Evolutionary conservation across 176 grass and related monocot genomes (phyloP).

Genomic region (Musa acuminata): DNA sequence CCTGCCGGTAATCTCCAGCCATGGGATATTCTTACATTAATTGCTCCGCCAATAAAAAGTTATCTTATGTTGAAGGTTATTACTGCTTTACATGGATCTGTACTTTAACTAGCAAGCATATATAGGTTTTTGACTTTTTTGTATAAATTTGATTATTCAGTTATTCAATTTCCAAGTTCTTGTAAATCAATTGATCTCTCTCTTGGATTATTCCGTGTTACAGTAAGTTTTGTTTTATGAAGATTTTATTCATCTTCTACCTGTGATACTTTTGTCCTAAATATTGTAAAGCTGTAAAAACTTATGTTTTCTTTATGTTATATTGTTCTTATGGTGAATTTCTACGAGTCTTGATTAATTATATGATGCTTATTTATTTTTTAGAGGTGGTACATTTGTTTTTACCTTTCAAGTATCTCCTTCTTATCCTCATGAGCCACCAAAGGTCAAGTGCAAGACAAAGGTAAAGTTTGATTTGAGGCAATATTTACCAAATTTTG

Average conservation of each 20-base stretch:
- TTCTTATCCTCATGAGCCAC: conserved; percentile 85
- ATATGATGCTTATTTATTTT: conserved; percentile 2
- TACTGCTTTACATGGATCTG: neutral
- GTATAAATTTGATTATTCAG: neutral
- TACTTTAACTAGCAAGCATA: too few species aligned
- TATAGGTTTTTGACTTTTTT: neutral
- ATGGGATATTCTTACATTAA: neutral
- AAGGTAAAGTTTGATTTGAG: conserved; percentile 41
- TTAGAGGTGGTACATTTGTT: conserved; percentile 53
- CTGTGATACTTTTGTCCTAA: too few species aligned
- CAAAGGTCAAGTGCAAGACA: conserved; percentile 92
- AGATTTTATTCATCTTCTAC: neutral
- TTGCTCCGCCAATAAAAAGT: neutral
- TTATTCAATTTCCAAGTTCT: neutral
- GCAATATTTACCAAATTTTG: conserved; percentile 2
- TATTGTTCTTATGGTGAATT: neutral
- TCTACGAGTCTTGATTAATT: neutral
- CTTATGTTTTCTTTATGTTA: neutral
- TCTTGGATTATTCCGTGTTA: neutral
- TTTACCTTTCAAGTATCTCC: conserved; percentile 81
- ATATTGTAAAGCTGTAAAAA: too few species aligned
- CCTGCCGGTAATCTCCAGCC: neutral
- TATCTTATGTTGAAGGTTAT: neutral
- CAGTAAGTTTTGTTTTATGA: neutral
- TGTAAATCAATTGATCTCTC: neutral